Base-by-base conservation (phyloP, 352 stramenopile genomes). In the Pythium folliculosum region DNA sequence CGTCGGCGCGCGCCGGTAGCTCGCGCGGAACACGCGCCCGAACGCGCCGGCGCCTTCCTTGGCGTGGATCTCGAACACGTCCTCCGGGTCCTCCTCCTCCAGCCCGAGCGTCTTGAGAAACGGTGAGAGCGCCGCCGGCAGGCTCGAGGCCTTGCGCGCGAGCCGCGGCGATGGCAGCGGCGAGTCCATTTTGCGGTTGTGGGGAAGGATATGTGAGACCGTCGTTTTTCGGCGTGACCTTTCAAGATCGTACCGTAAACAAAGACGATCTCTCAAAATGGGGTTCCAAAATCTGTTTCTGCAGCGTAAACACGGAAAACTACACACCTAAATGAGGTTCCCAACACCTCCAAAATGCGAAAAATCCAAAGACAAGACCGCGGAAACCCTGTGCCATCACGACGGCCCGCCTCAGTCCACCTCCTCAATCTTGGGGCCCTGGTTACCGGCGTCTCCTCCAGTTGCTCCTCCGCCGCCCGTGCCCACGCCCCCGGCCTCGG, bases 341-440 rank as follows among this genome's bases (percentile, higher is more conserved):
- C 27, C 27, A 6, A 32, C 27, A n/a, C n/a, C n/a, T n/a, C n/a
- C 27, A 32, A 32, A 32, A 32, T 32, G 27, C 2, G 27, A 32
- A 32, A 32, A n/a, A n/a, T n/a, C n/a, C n/a, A n/a, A n/a, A n/a
- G n/a, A n/a, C n/a, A n/a, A n/a, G n/a, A n/a, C n/a, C n/a, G n/a
- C n/a, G n/a, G n/a, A n/a, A n/a, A n/a, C n/a, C n/a, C n/a, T n/a
- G n/a, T n/a, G n/a, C n/a, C n/a, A n/a, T n/a, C n/a, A n/a, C n/a
- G n/a, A n/a, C n/a, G n/a, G n/a, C n/a, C n/a, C n/a, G n/a, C n/a
- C n/a, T 82, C 80, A 89, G 54, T 90, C 82, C 60, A 92, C 83
- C 56, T 92, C 83, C 65, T 92, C 83, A 48, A 92, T 89, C 77
- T 86, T 90, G 10, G 83, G 83, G 4, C 83, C 83, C 58, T 89